Percentiles rank a stretch among this genome's conserved stretches.
phyloP scores from a whole-genome alignment of 306 rosid genomes.

The Quercus parvula region DNA sequence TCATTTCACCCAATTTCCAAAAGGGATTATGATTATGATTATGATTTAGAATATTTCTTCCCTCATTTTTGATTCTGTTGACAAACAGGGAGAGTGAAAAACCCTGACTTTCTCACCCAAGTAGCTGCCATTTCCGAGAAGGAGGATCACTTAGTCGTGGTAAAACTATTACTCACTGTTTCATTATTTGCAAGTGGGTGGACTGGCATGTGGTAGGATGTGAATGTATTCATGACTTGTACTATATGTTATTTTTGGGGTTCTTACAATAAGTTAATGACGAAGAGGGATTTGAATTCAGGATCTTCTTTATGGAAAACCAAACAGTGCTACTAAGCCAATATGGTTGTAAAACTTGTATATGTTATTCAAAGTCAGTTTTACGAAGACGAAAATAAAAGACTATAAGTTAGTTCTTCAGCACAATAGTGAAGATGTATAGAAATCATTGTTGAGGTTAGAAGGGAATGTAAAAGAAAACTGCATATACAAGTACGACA shows the following conservation, averaged over 20 bases:
- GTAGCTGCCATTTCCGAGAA: slow-evolving; percentile 23
- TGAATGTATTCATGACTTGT: no score
- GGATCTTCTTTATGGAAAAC: no score
- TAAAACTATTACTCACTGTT: neutral
- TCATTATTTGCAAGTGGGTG: neutral
- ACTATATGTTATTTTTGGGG: no score
- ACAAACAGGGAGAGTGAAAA: slow-evolving; percentile 32
- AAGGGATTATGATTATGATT: no score
- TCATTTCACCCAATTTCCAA: neutral
- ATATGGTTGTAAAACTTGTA: no score
- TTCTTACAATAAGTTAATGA: no score
- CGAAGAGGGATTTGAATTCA: no score
- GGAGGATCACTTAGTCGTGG: slow-evolving; percentile 40
- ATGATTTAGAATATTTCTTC: neutral
- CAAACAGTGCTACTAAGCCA: no score
- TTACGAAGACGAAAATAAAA: neutral
- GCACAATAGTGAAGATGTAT: neutral
- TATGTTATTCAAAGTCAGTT: no score
- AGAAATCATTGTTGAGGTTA: neutral
- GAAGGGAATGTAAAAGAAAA: neutral
- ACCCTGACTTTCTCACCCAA: slow-evolving; percentile 37
- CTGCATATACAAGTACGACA: neutral
- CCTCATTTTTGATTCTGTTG: neutral
- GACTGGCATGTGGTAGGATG: neutral
- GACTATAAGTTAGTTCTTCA: neutral